These are phyloP conservation scores for Macadamia integrifolia DNA, from an alignment of 164 flowering plant species.

Conservation along the genomic window DNA sequence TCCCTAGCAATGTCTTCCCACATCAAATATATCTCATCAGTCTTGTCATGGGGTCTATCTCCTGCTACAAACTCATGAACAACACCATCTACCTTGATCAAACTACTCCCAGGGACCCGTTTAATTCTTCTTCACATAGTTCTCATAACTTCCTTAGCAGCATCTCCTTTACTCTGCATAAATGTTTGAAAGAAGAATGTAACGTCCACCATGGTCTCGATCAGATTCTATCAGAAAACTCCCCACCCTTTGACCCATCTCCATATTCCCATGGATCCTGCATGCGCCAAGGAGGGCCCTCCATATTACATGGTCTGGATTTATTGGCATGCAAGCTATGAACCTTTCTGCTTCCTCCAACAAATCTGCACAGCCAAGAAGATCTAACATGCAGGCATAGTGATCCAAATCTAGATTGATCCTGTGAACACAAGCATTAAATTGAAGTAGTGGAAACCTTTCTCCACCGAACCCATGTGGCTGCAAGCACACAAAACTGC, in stretches of 20 bases:
- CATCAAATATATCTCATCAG: constrained; percentile 20
- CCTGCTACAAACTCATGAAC: constrained; percentile 42
- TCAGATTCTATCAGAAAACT: constrained; percentile 28
- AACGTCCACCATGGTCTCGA: constrained; percentile 26
- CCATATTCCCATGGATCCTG: constrained; percentile 25
- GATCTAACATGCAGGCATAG: constrained; percentile 36
- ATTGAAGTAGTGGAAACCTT: constrained; percentile 30
- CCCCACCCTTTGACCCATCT: constrained; percentile 35
- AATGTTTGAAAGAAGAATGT: constrained; percentile 39
- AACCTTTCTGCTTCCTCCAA: constrained; percentile 34
- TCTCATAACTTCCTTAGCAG: constrained; percentile 24
- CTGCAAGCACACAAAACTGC: constrained; percentile 34
- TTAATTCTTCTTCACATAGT: constrained; percentile 25
- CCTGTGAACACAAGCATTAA: constrained; percentile 19
- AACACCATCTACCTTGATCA: constrained; percentile 32
- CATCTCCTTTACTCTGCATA: constrained; percentile 26
- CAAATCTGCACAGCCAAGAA: constrained; percentile 35
- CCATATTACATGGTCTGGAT: constrained; percentile 29
- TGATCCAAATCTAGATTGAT: constrained; percentile 28
- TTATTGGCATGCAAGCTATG: constrained; percentile 27
- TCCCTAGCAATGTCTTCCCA: constrained; percentile 27
- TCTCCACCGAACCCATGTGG: constrained; percentile 29
- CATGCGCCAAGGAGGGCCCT: constrained; percentile 39
- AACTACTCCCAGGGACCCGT: constrained; percentile 36
- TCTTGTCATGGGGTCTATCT: constrained; percentile 28